Base-by-base conservation (phyloP, 1,284 basidiomycete species). In the Ustilago nuda region DNA sequence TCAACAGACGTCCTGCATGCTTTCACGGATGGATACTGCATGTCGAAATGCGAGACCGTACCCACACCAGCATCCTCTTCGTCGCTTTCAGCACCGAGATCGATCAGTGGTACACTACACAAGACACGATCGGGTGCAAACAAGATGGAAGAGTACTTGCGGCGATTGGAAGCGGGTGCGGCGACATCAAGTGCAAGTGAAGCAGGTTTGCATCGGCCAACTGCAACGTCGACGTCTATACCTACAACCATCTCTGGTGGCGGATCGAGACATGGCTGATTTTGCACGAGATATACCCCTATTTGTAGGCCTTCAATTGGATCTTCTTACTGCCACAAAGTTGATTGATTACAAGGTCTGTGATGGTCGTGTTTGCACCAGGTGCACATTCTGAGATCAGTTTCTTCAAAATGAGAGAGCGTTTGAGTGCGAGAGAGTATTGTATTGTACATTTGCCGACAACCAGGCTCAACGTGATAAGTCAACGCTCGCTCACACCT, bases 81-180 rank as follows among this genome's bases (percentile, higher is more conserved):
- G 9, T 30, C 46, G 2, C 2, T 37, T 11, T 33, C 60, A 8
- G 53, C 56, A 7, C 60, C 64, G 0, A 66, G 64, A 56, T 45
- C 69, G 46, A 69, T 61, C 2, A 67, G 50, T 32, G 39, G 72
- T 4, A 64, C 62, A 19, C 23, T 76, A 32, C 64, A 64, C 62
- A 72, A 72, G 61, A 76, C 73, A 2, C 48, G 32, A 35, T 66
- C 71, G 1, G 75, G 63, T 2, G 75, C 75, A 4, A 61, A 73
- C 3, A 66, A 67, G 61, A 77, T 77, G 76, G 76, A 78, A 32
- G 72, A 69, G 33, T 72, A 75, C 53, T 43, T 78, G 43, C 32
- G 56, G 4, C 32, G 76, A 15, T 56, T 75, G 17, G 64, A 73
- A 48, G 56, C 54, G 9, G 45, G 61, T 12, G 32, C 56, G 7